Conservation (phyloP, 2,329 filamentous ascomycete genomes). For the Leptographium flavum region DNA sequence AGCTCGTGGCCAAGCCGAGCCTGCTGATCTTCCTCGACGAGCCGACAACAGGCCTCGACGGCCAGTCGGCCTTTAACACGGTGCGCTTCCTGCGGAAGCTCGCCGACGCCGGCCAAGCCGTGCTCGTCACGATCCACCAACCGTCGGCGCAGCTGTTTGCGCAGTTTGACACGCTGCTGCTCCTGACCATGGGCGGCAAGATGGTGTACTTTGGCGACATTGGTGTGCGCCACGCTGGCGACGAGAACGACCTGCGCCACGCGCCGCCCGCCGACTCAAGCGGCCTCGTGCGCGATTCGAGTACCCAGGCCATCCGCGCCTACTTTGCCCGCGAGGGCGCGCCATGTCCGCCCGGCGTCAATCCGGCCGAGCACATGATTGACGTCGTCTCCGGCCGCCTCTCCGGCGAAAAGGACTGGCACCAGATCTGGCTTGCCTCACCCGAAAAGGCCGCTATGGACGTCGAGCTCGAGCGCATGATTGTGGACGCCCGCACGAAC, state of each 20-base stretch:
- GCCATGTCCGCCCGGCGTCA: conserved; percentile 46
- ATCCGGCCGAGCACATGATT: conserved; percentile 68
- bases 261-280: not conserved
- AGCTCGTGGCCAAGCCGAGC: conserved; percentile 46
- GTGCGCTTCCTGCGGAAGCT: conserved; percentile 55
- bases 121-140: conserved; percentile 58
- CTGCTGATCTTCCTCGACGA: conserved; percentile 47
- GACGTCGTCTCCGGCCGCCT: conserved; percentile 37
- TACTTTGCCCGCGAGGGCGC: conserved; percentile 57
- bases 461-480: conserved; percentile 51
- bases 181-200: conserved; percentile 50
- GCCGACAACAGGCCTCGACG: conserved; percentile 51
- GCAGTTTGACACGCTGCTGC: conserved; percentile 50
- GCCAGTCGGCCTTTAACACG: conserved; percentile 50
- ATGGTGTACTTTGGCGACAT: conserved; percentile 55
- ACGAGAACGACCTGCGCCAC: not conserved
- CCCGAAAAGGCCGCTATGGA: conserved; percentile 29
- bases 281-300: conserved; percentile 12
- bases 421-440: conserved; percentile 22
- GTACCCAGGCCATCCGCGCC: conserved; percentile 34
- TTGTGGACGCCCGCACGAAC: conserved; percentile 23
- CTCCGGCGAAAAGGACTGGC: conserved; percentile 26
- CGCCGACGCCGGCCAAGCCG: conserved; percentile 50
- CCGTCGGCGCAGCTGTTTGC: conserved; percentile 52
- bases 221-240: conserved; percentile 18